Evolutionary conservation across 495 filamentous ascomycete genomes (phyloP).

Genomic region (Xylaria telfairii): DNA sequence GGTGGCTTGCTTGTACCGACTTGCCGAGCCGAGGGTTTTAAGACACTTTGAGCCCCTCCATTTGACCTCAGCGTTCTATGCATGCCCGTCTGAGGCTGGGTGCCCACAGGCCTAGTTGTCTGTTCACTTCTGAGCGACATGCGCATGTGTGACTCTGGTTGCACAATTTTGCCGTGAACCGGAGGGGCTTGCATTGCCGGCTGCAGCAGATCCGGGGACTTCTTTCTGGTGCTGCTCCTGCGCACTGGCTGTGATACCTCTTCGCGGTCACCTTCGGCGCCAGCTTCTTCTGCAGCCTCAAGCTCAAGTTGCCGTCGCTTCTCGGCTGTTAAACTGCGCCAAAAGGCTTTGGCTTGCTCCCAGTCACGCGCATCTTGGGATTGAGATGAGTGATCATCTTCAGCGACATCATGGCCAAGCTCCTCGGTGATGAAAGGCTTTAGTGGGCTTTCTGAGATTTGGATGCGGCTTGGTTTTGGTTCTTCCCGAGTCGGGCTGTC

Average conservation of each 20-base stretch:
- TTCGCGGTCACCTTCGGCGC: constrained; percentile 51
- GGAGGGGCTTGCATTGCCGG: constrained; percentile 13
- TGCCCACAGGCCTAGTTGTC: constrained; percentile 30
- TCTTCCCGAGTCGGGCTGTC: constrained; percentile 57
- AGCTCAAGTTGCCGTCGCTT: constrained; percentile 62
- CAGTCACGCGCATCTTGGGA: constrained; percentile 52
- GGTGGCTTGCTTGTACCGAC: constrained; percentile 22
- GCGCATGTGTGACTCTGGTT: constrained; percentile 44
- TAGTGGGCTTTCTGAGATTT: background rate
- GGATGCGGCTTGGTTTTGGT: background rate
- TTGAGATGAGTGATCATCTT: background rate
- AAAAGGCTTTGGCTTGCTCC: constrained; percentile 67
- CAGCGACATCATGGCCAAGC: background rate
- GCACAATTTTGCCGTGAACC: constrained; percentile 17
- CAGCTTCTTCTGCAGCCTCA: constrained; percentile 58
- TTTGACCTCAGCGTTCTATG: constrained; percentile 44
- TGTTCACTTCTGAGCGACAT: constrained; percentile 45
- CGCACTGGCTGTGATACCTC: constrained; percentile 38
- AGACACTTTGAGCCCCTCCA: constrained; percentile 18
- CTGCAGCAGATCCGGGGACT: constrained; percentile 25
- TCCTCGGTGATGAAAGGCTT: constrained; percentile 12
- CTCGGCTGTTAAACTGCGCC: constrained; percentile 65
- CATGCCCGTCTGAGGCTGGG: constrained; percentile 35
- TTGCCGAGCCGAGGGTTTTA: constrained; percentile 27
- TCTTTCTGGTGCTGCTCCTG: constrained; percentile 32